Evolutionary conservation across 1,284 basidiomycete genomes (phyloP).

Genomic region (Pseudozyma sp.): DNA sequence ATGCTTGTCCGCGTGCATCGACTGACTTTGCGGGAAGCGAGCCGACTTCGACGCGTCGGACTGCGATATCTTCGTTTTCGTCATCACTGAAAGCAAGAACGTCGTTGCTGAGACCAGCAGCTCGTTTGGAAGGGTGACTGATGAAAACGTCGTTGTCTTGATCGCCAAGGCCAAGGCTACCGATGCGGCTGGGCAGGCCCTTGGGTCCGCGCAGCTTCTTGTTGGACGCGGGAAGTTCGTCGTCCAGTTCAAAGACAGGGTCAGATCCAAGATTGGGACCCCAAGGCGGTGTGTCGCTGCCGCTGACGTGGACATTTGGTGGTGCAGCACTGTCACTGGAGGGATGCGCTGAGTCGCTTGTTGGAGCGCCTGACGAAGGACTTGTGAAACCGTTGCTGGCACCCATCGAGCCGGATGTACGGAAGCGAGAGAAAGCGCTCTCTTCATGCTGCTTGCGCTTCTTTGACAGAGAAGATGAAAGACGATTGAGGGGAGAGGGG

Average conservation of each 20-base stretch:
- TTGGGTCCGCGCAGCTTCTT: slow-evolving; percentile 51
- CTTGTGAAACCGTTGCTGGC: slow-evolving; percentile 47
- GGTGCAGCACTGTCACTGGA: slow-evolving; percentile 44
- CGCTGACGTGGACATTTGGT: slow-evolving; percentile 53
- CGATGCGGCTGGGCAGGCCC: slow-evolving; percentile 43
- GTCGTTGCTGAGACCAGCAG: slow-evolving; percentile 50
- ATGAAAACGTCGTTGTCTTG: slow-evolving; percentile 37
- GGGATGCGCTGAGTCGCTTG: slow-evolving; percentile 45
- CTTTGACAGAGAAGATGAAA: slow-evolving; percentile 28
- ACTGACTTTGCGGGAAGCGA: slow-evolving; percentile 29
- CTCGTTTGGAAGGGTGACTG: slow-evolving; percentile 40
- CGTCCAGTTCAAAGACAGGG: slow-evolving; percentile 46
- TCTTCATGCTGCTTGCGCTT: slow-evolving; percentile 49
- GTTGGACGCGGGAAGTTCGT: slow-evolving; percentile 32
- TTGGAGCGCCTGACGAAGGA: slow-evolving; percentile 42
- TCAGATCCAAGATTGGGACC: slow-evolving; percentile 50
- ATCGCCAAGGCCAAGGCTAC: slow-evolving; percentile 44
- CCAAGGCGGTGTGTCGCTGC: slow-evolving; percentile 64
- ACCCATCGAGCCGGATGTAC: slow-evolving; percentile 22
- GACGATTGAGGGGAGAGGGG: slow-evolving; percentile 33
- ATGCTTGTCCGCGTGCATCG: slow-evolving; percentile 34
- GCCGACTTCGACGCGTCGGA: slow-evolving; percentile 50
- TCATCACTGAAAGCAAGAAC: slow-evolving; percentile 52
- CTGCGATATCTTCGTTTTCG: slow-evolving; percentile 46
- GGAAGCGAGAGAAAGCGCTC: slow-evolving; percentile 38